These are phyloP conservation scores for Exobasidium rhododendri DNA, from an alignment of 1,284 basidiomycete genomes.

Conservation along the genomic window DNA sequence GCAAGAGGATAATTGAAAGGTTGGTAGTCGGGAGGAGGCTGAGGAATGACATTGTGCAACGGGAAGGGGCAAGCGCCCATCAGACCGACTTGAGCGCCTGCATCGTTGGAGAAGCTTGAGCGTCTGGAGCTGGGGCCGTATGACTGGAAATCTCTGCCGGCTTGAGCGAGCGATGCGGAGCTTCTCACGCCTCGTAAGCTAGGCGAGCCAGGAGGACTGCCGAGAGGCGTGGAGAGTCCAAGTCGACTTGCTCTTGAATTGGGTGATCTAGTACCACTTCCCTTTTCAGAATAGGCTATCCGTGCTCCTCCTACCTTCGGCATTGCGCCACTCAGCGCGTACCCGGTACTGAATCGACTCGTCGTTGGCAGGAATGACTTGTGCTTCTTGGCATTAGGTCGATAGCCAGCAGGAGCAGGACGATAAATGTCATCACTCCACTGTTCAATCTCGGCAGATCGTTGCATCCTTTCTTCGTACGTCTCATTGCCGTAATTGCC, in stretches of 20 bases:
- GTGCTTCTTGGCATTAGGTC: slow-evolving; percentile 73
- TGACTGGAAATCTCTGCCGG: slow-evolving; percentile 13
- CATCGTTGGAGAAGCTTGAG: slow-evolving; percentile 40
- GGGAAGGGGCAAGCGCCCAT: slow-evolving; percentile 71
- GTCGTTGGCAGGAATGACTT: slow-evolving; percentile 69
- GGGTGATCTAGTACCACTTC: slow-evolving; percentile 13
- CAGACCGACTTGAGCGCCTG: slow-evolving; percentile 24
- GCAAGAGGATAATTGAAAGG: slow-evolving; percentile 94
- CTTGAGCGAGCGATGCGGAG: slow-evolving; percentile 67
- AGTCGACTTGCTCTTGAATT: slow-evolving; percentile 21
- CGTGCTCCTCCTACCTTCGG: not conserved
- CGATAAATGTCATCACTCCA: slow-evolving; percentile 97
- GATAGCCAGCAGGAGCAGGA: slow-evolving; percentile 82
- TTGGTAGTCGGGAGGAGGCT: slow-evolving; percentile 84
- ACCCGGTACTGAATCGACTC: slow-evolving; percentile 58
- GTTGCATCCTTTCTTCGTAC: slow-evolving; percentile 87
- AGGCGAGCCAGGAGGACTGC: slow-evolving; percentile 73
- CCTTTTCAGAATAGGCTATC: slow-evolving; percentile 14
- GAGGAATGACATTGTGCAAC: slow-evolving; percentile 80
- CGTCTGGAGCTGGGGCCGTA: slow-evolving; percentile 35
- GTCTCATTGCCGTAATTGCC: slow-evolving; percentile 92
- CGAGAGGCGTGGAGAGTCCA: slow-evolving; percentile 33
- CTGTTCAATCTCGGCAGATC: slow-evolving; percentile 85
- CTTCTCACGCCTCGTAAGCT: slow-evolving; percentile 72
- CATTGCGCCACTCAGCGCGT: slow-evolving; percentile 21